phyloP scores from a whole-genome alignment of 306 rosid species.

The Dryas drummondii region DNA sequence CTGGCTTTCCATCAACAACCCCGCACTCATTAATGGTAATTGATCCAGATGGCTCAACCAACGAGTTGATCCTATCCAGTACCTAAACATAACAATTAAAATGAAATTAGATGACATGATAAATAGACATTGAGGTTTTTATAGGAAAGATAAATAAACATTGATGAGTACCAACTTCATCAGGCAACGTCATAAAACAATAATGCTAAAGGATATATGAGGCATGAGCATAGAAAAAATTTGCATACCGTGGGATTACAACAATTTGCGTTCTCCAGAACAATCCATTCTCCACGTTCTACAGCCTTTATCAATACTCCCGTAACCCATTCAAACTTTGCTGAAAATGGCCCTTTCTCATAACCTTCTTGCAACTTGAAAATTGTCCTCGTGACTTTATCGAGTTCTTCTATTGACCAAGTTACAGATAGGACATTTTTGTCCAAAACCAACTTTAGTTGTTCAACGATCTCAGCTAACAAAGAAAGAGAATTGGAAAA shows the following conservation, averaged over 20 bases:
- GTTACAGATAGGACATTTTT: slow-evolving; percentile 32
- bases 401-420: slow-evolving; percentile 52
- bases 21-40: slow-evolving; percentile 88
- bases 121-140: neutral
- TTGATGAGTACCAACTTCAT: neutral
- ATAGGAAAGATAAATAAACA: neutral
- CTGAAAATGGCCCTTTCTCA: slow-evolving; percentile 46
- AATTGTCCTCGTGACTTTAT: slow-evolving; percentile 46
- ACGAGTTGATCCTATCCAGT: slow-evolving; percentile 93
- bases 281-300: slow-evolving; percentile 93
- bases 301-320: slow-evolving; percentile 80
- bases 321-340: slow-evolving; percentile 87
- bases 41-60: slow-evolving; percentile 86
- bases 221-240: slow-evolving; percentile 4
- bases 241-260: slow-evolving; percentile 86
- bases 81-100: slow-evolving; percentile 39
- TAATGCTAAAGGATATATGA: slow-evolving; percentile 2
- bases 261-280: slow-evolving; percentile 89
- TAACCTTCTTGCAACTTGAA: slow-evolving; percentile 58
- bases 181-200: slow-evolving; percentile 4
- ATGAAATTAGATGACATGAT: slow-evolving; percentile 2
- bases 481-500: slow-evolving; percentile 45
- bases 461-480: slow-evolving; percentile 55
- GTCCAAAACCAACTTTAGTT: slow-evolving; percentile 44
- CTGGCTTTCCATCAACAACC: slow-evolving; percentile 72